Base-by-base conservation (phyloP, 805 yeast species). In the Candida coquimbonensis region DNA sequence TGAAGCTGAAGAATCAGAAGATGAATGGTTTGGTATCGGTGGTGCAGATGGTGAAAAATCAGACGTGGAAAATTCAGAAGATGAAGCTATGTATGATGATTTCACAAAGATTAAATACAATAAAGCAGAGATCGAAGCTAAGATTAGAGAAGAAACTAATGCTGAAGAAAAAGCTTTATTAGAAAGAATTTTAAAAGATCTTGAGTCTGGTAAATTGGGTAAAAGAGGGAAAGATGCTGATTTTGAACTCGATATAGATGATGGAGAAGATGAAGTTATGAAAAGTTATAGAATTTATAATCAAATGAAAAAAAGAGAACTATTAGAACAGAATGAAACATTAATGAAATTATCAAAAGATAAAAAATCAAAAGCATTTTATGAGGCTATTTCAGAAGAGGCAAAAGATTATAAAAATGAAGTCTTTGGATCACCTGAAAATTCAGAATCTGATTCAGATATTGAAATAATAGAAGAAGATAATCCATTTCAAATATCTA, bases 1-100 rank as follows among this genome's bases (percentile, higher is more conserved):
- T 41, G 93, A 86, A 67, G 95, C 95, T 38, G 89, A 78, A 53
- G 95, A 87, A 66, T 84, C 93, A 34, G 95, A 87, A 49, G 95
- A 87, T 69, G 95, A 87, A 67, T 87, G 88, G 86, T 75, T 75
- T 42, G 95, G 93, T 4, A 55, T 83, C 41, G 93, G 91, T 52
- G 95, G 95, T 49, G 68, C 58, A 7, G 90, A 83, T 53, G 84
- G 81, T 11, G 72, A 69, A 43, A 52, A 54, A n/a, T 57, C 64
- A 4, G 70, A 68, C 39, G 77, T 68, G 38, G 83, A 80, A 43
- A 78, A 85, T 59, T 78, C 87, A 25, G 95, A 86, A 50, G 86
- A 84, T 57, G 93, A 85, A 62, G 72, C 67, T 50, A 80, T 86
- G 87, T 74, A 85, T 47, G 91, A 86, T 63, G 88, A 86, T 67